A percentile compares a stretch with the other conserved stretches of the same genome.
Conservation (phyloP, 2,329 filamentous ascomycete species). For the Colletotrichum paranaense region DNA sequence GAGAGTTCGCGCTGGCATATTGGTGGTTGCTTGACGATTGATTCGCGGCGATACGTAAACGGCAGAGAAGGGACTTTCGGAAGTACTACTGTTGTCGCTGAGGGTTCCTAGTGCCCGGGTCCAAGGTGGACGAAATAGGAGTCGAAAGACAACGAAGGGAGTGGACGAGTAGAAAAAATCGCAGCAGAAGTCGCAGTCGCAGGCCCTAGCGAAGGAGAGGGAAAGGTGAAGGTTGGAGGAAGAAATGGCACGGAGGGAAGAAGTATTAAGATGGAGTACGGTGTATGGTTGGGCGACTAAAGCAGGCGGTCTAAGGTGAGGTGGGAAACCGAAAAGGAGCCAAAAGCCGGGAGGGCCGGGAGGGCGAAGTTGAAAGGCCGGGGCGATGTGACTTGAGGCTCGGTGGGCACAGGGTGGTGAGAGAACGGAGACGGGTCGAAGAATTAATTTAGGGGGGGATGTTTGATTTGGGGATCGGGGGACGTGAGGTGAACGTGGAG, state of each 20-base stretch:
- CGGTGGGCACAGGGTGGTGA: slow-evolving; percentile 27
- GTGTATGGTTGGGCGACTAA: neutral
- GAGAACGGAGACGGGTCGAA: slow-evolving; percentile 14
- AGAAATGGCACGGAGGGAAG: neutral
- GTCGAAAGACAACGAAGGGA: slow-evolving; percentile 26
- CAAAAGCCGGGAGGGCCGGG: slow-evolving; percentile 34
- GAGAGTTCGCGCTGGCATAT: slow-evolving; percentile 83
- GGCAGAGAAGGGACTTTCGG: slow-evolving; percentile 13
- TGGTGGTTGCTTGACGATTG: slow-evolving; percentile 13
- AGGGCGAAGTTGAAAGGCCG: slow-evolving; percentile 10
- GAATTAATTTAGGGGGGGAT: slow-evolving; percentile 30
- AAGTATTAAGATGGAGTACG: slow-evolving; percentile 19
- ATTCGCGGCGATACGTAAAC: slow-evolving; percentile 28
- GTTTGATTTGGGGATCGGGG: slow-evolving; percentile 23
- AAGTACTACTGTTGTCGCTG: slow-evolving; percentile 1
- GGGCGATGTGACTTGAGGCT: slow-evolving; percentile 27
- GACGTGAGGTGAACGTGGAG: neutral
- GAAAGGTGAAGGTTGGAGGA: neutral
- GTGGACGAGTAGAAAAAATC: slow-evolving; percentile 24
- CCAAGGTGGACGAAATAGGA: slow-evolving; percentile 15
- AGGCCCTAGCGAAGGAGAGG: slow-evolving; percentile 12
- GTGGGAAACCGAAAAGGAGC: slow-evolving; percentile 17
- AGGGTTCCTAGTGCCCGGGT: slow-evolving; percentile 5
- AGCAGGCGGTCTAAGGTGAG: slow-evolving; percentile 21
- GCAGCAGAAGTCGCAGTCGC: slow-evolving; percentile 17